Base-by-base conservation (phyloP, 139 green algal genomes). In the Chlorella vulgaris region DNA sequence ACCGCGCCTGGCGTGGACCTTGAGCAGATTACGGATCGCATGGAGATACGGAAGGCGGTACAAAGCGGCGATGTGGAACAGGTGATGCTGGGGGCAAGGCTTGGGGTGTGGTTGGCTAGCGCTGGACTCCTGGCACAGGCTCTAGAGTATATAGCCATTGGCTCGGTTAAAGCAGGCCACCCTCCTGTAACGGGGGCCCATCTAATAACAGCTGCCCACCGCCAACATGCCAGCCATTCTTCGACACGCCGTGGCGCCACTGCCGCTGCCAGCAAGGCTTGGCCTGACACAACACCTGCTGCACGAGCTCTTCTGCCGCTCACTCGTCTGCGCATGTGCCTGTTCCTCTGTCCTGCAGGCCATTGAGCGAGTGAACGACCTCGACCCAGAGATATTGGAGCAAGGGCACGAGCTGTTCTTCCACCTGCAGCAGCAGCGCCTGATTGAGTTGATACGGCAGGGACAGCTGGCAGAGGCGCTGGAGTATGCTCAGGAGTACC, bases 391-490 rank as follows among this genome's bases (percentile, higher is more conserved):
- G 89, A 96, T 98, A 31, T 83, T 99, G 55, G 96, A 99, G 65
- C 86, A 90, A 33, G 87, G 95, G 60, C 74, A 87, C 1, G 60
- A 88, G 38, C 92, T 99, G 65, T 93, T 93, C 68, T 99, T 99
- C 87, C 96, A 97, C 82, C 87, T 99, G 47, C 95, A 99, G 81
- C 96, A 98, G 88, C 96, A 99, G 91, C 90, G 89, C 29, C 82
- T 99, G 24, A 98, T 99, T 38, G 96, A 99, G 90, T 87, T 99
- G 28, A 96, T 99, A 28, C 86, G 95, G 2, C 55, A 53, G 22
- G 94, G 95, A 80, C 89, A 80, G 74, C 62, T 83, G 42, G 91
- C 96, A 40, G 89, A 93, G 42, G 96, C 96, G 31, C 90, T 99
- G 50, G 89, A 94, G 5, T 99, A 97, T 90, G 96, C 96, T 19